phyloP scores from a whole-genome alignment of 2,329 filamentous ascomycete genomes.

The Colletotrichum navitas region DNA sequence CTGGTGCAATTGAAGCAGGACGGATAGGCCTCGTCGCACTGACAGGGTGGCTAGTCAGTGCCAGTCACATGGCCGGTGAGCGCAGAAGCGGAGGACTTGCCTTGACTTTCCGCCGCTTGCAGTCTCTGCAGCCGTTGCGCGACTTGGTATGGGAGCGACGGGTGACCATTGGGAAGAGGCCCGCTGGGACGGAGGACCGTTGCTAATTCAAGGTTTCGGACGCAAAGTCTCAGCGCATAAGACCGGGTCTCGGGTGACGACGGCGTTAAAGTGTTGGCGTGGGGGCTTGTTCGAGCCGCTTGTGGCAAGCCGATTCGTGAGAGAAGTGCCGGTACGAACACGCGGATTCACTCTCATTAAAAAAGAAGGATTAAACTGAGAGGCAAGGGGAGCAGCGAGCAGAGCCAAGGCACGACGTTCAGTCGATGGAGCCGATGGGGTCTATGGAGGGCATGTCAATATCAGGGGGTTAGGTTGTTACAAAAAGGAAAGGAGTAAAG shows the following conservation, averaged over 20 bases:
- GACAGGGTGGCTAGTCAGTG: background rate
- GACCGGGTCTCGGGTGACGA: background rate
- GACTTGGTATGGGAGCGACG: conserved; percentile 52
- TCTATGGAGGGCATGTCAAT: no score
- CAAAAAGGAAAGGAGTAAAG: no score
- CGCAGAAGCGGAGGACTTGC: no score
- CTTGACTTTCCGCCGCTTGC: conserved; percentile 52
- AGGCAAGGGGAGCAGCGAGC: background rate
- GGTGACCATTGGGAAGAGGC: conserved; percentile 28
- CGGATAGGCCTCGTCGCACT: conserved; percentile 48
- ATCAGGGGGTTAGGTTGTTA: no score
- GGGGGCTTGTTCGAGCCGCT: no score
- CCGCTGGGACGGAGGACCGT: no score
- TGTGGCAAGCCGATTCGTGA: background rate
- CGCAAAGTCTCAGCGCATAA: background rate
- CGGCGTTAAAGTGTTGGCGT: no score
- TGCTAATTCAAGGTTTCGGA: conserved; percentile 13
- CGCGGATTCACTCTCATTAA: conserved; percentile 28
- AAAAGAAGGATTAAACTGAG: background rate
- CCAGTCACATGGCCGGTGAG: no score
- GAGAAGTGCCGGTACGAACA: conserved; percentile 6
- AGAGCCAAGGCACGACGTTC: background rate
- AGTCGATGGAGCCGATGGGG: background rate
- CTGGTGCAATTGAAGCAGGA: conserved; percentile 50
- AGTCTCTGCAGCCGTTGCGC: conserved; percentile 50